A percentile compares a stretch with the other conserved stretches of the same genome.
phyloP scores from a whole-genome alignment of 1,284 basidiomycete species.

The Cryptococcus hybrid region DNA sequence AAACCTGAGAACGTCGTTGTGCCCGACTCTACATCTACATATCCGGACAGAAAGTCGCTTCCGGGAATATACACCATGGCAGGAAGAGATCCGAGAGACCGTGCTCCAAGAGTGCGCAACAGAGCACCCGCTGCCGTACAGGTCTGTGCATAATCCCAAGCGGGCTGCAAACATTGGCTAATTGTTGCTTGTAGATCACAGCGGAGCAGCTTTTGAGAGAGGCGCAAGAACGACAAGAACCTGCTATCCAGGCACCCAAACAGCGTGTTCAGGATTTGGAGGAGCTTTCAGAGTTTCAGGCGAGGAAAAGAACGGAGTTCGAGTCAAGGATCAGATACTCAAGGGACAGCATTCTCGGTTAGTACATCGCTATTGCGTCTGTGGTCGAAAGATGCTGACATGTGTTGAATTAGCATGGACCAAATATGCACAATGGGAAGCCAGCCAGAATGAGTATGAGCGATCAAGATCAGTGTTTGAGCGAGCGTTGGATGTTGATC shows the following conservation, averaged over 20 bases:
- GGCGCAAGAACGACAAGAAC: conserved; percentile 96
- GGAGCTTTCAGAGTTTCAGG: conserved; percentile 93
- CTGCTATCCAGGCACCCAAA: conserved; percentile 83
- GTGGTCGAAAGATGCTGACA: not conserved
- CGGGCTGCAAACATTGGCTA: not conserved
- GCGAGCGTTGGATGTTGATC: conserved; percentile 92
- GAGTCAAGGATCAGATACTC: conserved; percentile 93
- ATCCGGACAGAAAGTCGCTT: no score
- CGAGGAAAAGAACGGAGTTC: conserved; percentile 92
- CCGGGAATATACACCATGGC: conserved; percentile 23
- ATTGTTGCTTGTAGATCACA: conserved; percentile 66
- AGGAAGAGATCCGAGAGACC: conserved; percentile 43
- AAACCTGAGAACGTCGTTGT: no score
- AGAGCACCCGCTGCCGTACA: conserved; percentile 89
- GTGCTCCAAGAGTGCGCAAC: conserved; percentile 77
- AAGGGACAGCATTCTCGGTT: conserved; percentile 53
- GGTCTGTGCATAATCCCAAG: conserved; percentile 47
- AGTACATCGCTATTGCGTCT: conserved; percentile 6
- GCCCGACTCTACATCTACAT: no score
- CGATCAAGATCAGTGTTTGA: conserved; percentile 91
- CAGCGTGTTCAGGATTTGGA: conserved; percentile 96
- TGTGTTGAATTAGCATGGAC: conserved; percentile 54
- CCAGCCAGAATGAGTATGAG: conserved; percentile 94
- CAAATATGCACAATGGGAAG: conserved; percentile 68
- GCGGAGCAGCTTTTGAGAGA: conserved; percentile 97